These are phyloP conservation scores for Solanum hybrid DNA, from an alignment of 305 asterid species.

Conservation along the genomic window DNA sequence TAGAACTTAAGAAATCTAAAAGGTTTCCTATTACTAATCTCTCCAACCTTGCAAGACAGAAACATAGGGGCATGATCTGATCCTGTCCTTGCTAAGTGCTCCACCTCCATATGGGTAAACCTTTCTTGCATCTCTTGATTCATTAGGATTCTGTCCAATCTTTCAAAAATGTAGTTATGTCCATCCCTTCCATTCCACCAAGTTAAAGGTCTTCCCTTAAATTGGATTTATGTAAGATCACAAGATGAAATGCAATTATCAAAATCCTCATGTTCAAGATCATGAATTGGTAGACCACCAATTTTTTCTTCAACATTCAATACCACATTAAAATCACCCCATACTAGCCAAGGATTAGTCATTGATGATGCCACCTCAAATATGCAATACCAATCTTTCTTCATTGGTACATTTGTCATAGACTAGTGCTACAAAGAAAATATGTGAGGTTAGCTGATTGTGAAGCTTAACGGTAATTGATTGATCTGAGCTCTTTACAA, in stretches of 20 bases:
- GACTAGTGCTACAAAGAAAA: too few relatives aligned
- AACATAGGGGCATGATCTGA: neutral
- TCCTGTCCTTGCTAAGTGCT: neutral
- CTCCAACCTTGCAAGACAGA: too few relatives aligned
- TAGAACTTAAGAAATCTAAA: too few relatives aligned
- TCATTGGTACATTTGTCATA: too few relatives aligned
- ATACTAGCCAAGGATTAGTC: neutral
- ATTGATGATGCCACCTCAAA: neutral
- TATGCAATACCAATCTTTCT: neutral
- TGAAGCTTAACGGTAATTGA: neutral
- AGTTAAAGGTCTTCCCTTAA: neutral
- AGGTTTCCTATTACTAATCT: too few relatives aligned
- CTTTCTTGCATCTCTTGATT: neutral
- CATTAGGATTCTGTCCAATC: too few relatives aligned
- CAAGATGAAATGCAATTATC: neutral
- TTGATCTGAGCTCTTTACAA: neutral
- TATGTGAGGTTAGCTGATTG: neutral
- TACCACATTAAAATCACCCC: neutral
- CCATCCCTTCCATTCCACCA: neutral
- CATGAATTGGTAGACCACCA: neutral
- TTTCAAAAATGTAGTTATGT: neutral
- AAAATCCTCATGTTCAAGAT: neutral
- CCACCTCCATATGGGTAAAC: neutral
- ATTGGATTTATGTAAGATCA: neutral
- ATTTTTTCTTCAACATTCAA: too few relatives aligned